A percentile compares a stretch with the other conserved stretches of the same genome.
These are phyloP conservation scores for Monilinia laxa DNA, from an alignment of 2,329 filamentous ascomycete species.

Conservation along the genomic window DNA sequence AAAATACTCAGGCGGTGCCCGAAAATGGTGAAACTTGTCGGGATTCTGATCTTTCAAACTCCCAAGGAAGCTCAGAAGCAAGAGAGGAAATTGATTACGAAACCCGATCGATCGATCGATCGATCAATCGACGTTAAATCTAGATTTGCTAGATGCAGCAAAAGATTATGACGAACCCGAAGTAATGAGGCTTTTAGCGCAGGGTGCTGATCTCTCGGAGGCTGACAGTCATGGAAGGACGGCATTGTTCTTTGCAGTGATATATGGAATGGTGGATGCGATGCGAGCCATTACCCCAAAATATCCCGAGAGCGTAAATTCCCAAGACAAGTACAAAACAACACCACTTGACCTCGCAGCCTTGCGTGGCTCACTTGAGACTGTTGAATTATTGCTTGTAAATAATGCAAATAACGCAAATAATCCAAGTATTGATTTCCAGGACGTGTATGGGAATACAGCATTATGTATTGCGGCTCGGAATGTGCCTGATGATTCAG, in stretches of 20 bases:
- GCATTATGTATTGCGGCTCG: no score
- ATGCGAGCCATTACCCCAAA: not conserved
- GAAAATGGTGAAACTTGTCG: not conserved
- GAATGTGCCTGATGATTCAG: no score
- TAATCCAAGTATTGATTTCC: not conserved
- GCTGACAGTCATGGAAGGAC: not conserved
- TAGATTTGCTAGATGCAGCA: not conserved
- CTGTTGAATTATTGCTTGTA: not conserved
- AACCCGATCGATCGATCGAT: no score
- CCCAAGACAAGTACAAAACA: accelerated
- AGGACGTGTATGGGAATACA: not conserved
- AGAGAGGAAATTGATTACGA: no score
- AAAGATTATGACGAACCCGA: not conserved
- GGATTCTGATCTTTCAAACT: not conserved
- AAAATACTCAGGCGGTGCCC: not conserved
- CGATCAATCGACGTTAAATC: not conserved
- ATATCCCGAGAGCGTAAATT: not conserved
- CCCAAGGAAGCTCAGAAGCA: not conserved
- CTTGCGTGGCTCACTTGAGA: not conserved
- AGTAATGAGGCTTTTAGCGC: not conserved
- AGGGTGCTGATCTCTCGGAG: not conserved
- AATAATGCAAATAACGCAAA: not conserved
- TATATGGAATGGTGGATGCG: not conserved
- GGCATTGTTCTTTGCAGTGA: not conserved
- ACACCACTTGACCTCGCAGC: not conserved